Conservation (phyloP, 768 basidiomycete species). For the Termitomyces sp. region DNA sequence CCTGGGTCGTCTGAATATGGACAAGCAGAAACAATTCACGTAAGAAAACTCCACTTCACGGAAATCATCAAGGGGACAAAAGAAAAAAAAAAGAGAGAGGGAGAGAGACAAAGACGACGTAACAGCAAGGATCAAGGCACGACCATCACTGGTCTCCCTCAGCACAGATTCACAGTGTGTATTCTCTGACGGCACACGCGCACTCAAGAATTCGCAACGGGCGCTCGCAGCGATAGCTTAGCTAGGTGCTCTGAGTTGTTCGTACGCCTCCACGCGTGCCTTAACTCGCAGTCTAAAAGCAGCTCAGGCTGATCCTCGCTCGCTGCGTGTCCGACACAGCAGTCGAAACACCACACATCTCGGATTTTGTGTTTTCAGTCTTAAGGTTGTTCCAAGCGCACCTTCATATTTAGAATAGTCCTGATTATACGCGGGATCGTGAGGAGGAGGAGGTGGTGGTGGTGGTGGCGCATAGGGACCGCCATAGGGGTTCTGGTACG, state of each 20-base stretch:
- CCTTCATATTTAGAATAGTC: slow-evolving; percentile 71
- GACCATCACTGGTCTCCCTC: slow-evolving; percentile 19
- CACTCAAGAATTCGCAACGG: slow-evolving; percentile 19
- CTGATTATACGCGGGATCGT: slow-evolving; percentile 49
- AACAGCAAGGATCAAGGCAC: too few species aligned
- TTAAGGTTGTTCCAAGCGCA: slow-evolving; percentile 67
- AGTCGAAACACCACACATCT: slow-evolving; percentile 14
- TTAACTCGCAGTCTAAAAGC: slow-evolving; percentile 35
- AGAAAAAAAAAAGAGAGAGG: slow-evolving; percentile 20
- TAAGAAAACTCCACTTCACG: slow-evolving; percentile 36
- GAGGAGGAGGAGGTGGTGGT: too few species aligned
- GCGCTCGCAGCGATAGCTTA: slow-evolving; percentile 45
- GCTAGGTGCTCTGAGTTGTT: slow-evolving; percentile 24
- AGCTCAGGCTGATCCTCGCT: slow-evolving; percentile 16
- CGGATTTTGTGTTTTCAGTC: slow-evolving; percentile 42
- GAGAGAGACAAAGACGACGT: slow-evolving; percentile 36
- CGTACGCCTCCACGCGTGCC: slow-evolving; percentile 43
- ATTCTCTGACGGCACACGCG: slow-evolving; percentile 20
- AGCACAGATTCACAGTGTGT: slow-evolving; percentile 10
- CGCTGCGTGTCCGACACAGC: slow-evolving; percentile 31
- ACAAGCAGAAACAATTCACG: slow-evolving; percentile 32
- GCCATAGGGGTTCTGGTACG: slow-evolving; percentile 67
- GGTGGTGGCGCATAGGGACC: slow-evolving; percentile 43
- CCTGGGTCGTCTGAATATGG: slow-evolving; percentile 63
- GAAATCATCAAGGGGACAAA: slow-evolving; percentile 20